A percentile compares a stretch with the other conserved stretches of the same genome.
These are phyloP conservation scores for Rhizopogon vinicolor DNA, from an alignment of 768 basidiomycete genomes.

Conservation along the genomic window DNA sequence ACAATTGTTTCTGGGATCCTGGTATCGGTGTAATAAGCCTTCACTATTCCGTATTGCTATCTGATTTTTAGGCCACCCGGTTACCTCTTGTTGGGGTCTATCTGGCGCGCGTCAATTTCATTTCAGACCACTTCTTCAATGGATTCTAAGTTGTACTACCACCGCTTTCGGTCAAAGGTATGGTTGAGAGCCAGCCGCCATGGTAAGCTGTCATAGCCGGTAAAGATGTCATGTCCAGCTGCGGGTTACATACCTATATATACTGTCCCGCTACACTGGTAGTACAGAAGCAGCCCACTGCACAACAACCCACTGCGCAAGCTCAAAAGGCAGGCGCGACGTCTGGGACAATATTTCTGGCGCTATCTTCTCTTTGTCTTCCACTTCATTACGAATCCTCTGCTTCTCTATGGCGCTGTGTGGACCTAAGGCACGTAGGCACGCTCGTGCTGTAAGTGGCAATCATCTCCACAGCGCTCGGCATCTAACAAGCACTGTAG, in stretches of 20 bases:
- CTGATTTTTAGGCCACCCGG: too few species aligned
- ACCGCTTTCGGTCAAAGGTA: not conserved
- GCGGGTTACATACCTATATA: not conserved
- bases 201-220: not conserved
- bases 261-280: not conserved
- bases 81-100: not conserved
- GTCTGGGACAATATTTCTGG: not conserved
- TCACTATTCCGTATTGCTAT: too few species aligned
- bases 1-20: too few species aligned
- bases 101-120: not conserved
- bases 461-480: not conserved
- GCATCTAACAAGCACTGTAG: not conserved
- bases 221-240: not conserved
- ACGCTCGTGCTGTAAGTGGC: not conserved
- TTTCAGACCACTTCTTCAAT: not conserved
- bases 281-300: not conserved
- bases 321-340: not conserved
- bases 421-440: not conserved
- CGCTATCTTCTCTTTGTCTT: not conserved
- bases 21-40: too few species aligned
- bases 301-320: not conserved
- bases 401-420: not conserved
- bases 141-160: not conserved
- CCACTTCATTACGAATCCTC: not conserved
- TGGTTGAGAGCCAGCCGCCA: not conserved